Percentiles rank a stretch among this genome's conserved stretches.
These are phyloP conservation scores for Coemansia erecta DNA, from an alignment of 192 early-diverging fungal genomes.

Conservation along the genomic window DNA sequence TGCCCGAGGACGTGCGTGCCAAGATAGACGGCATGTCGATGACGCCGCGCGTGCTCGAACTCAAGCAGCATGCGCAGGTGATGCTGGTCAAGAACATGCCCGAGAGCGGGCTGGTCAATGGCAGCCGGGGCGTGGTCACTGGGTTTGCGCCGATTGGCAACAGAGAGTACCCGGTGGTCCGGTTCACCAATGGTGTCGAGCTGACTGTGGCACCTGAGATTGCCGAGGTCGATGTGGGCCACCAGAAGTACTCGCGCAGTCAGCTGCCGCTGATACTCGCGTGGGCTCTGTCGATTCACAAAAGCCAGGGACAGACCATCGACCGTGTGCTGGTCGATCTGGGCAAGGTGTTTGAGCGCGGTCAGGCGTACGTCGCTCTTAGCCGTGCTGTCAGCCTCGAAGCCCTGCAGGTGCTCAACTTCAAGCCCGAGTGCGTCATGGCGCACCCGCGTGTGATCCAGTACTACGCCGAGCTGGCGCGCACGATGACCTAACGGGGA, in stretches of 20 bases:
- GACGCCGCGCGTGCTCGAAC: conserved; percentile 56
- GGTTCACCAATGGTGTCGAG: conserved; percentile 47
- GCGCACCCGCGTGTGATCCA: conserved; percentile 66
- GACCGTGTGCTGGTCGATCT: conserved; percentile 74
- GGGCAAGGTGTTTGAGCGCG: conserved; percentile 74
- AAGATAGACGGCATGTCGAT: conserved; percentile 39
- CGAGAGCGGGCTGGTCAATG: conserved; percentile 68
- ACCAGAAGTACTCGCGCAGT: conserved; percentile 30
- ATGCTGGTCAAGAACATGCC: conserved; percentile 81
- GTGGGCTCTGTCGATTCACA: conserved; percentile 87
- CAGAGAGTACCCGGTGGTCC: conserved; percentile 46
- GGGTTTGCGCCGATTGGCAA: conserved; percentile 34
- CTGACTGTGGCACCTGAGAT: conserved; percentile 56
- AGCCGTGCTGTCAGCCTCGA: conserved; percentile 73
- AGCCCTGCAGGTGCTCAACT: conserved; percentile 68
- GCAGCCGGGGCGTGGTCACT: conserved; percentile 66
- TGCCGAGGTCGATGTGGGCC: conserved; percentile 56
- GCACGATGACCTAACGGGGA: conserved; percentile 3
- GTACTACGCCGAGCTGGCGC: conserved; percentile 60
- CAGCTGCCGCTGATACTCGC: conserved; percentile 78
- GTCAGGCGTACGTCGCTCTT: conserved; percentile 84
- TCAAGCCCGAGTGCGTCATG: conserved; percentile 64
- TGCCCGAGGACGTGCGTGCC: conserved; percentile 18
- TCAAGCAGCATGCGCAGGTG: conserved; percentile 81
- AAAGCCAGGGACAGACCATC: conserved; percentile 84